Conservation (phyloP, 1,284 basidiomycete genomes). For the Austropuccinia psidii region DNA sequence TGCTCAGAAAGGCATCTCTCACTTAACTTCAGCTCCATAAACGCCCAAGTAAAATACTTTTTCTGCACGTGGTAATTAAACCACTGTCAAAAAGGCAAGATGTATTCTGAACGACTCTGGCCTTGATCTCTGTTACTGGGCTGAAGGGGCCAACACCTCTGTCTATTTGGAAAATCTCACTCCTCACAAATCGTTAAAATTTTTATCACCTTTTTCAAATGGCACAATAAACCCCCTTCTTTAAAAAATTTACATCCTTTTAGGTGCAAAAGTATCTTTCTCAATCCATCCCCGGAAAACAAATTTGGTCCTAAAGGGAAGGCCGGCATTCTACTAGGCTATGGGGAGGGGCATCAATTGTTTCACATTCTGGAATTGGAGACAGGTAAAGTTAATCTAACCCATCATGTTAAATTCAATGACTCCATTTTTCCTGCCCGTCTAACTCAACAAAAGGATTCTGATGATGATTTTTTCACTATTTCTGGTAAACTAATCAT, state of each 20-base stretch:
- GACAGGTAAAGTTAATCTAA: not conserved
- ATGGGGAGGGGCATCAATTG: not conserved
- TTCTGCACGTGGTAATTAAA: too few relatives aligned
- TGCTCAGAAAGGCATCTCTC: too few relatives aligned
- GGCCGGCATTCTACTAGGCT: not conserved
- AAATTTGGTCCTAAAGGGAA: too few relatives aligned
- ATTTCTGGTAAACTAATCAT: too few relatives aligned
- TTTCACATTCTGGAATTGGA: not conserved
- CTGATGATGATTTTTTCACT: too few relatives aligned
- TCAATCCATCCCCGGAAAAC: too few relatives aligned
- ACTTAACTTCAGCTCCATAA: too few relatives aligned
- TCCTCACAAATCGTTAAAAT: not conserved
- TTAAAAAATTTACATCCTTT: not conserved
- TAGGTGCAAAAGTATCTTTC: not conserved
- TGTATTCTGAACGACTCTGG: too few relatives aligned
- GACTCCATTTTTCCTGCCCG: not conserved
- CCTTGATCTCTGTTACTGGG: too few relatives aligned
- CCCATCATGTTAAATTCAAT: constrained; percentile 9
- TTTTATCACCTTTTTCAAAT: not conserved
- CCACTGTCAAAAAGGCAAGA: too few relatives aligned
- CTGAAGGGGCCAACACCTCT: not conserved
- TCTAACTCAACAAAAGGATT: too few relatives aligned
- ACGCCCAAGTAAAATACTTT: too few relatives aligned
- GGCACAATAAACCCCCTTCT: not conserved
- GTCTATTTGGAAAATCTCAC: not conserved